Evolutionary conservation across 352 stramenopile species (phyloP).

Genomic region (Globisporangium nunn): DNA sequence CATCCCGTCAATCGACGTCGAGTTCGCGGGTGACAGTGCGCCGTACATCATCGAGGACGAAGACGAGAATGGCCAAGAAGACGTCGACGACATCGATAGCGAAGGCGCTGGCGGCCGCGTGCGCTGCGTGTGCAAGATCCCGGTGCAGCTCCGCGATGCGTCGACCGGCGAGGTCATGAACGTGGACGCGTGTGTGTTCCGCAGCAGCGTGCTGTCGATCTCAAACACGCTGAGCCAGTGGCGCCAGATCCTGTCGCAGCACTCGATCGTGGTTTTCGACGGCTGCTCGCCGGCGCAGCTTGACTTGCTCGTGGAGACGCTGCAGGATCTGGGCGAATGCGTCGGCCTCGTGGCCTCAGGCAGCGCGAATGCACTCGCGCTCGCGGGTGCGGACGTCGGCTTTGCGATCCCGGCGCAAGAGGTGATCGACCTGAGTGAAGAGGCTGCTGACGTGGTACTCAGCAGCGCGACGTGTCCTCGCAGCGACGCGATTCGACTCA

Average conservation of each 20-base stretch:
- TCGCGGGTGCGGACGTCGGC: slow-evolving; percentile 37
- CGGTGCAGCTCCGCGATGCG: slow-evolving; percentile 29
- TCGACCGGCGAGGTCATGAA: slow-evolving; percentile 26
- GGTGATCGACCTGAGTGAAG: slow-evolving; percentile 40
- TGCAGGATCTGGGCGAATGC: slow-evolving; percentile 45
- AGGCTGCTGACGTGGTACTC: slow-evolving; percentile 38
- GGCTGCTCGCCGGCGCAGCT: slow-evolving; percentile 30
- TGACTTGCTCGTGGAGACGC: slow-evolving; percentile 40
- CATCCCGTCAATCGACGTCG: slow-evolving; percentile 13
- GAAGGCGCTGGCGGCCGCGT: slow-evolving; percentile 16
- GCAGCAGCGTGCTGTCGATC: slow-evolving; percentile 33
- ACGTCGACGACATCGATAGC: slow-evolving; percentile 16
- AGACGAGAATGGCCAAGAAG: slow-evolving; percentile 8
- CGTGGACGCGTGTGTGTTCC: slow-evolving; percentile 28
- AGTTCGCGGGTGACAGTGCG: slow-evolving; percentile 13
- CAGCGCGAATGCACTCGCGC: slow-evolving; percentile 33
- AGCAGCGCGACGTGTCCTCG: slow-evolving; percentile 29
- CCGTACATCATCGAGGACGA: slow-evolving; percentile 9
- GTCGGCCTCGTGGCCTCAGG: slow-evolving; percentile 39
- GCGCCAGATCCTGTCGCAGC: slow-evolving; percentile 32
- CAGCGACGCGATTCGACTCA: slow-evolving; percentile 40
- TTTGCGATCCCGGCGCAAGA: slow-evolving; percentile 37
- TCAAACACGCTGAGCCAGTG: slow-evolving; percentile 48
- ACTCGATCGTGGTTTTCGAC: slow-evolving; percentile 41
- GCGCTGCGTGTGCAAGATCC: slow-evolving; percentile 22